Base-by-base conservation (phyloP, 1,284 basidiomycete genomes). In the Xanthoconium separans region DNA sequence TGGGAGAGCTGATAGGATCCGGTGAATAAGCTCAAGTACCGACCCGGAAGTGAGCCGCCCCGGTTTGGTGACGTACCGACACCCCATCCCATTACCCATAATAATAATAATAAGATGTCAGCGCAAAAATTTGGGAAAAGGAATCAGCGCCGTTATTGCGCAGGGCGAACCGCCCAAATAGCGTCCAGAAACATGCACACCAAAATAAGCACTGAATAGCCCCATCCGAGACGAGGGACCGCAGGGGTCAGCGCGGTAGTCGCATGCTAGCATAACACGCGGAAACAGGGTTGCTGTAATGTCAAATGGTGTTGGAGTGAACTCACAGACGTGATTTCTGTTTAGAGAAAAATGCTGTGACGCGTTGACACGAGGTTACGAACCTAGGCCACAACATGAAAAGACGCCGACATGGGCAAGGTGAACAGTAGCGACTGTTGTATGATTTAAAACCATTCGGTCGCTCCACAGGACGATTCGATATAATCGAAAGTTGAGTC, bases 271-370 rank as follows among this genome's bases (percentile, higher is more conserved):
- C 15, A 11, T 7, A 36, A 54, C 65, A 65, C 34, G 62, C 64
- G 57, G 64, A 53, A 64, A 55, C 59, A 60, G 64, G 60, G 53
- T 55, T 55, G 64, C 51, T 52, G 59, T 48, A 62, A 52, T 55
- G 29, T 15, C 46, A 64, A 55, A 53, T 54, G 51, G 43, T 29
- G 22, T 52, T 50, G 41, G 43, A 54, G 42, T 56, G 63, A 59
- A 54, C 30, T 54, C 53, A 47, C 49, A 39, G 47, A 54, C 40
- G 13, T 6, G 16, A n/a, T 47, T 58, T 44, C 61, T 61, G 51
- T 51, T 58, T 58, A 18, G 44, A 54, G 33, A 9, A 44, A 31
- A 44, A 65, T 57, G 64, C 60, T 60, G 62, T 68, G 58, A 50
- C 16, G 30, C 33, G 29, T 33, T 47, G 56, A 55, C 61, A 67